phyloP scores from a whole-genome alignment of 163 green algal genomes.

The Scenedesmus sp. region DNA sequence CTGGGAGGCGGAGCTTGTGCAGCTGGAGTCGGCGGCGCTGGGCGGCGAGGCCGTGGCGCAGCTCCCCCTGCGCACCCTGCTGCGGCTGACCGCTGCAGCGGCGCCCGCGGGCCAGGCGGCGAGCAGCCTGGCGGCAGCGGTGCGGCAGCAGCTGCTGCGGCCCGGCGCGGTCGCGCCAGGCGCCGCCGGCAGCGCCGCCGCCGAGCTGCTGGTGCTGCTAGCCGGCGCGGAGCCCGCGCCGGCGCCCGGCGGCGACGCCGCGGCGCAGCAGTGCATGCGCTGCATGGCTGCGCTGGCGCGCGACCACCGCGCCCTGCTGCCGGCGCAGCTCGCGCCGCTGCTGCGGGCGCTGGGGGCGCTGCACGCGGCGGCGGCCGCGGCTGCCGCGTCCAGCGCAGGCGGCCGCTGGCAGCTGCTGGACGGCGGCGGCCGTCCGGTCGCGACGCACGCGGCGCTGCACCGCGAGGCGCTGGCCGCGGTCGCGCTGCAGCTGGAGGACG shows the following conservation, averaged over 20 bases:
- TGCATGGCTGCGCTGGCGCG: background rate
- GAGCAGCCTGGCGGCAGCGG: slow-evolving; percentile 9
- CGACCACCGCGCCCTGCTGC: background rate
- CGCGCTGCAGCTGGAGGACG: slow-evolving; percentile 25
- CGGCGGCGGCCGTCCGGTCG: too few relatives aligned
- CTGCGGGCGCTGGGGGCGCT: slow-evolving; percentile 9
- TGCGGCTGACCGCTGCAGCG: background rate
- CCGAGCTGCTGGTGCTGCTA: slow-evolving; percentile 8
- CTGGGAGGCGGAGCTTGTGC: slow-evolving; percentile 12
- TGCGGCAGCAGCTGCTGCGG: slow-evolving; percentile 23
- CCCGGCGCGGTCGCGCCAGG: too few relatives aligned
- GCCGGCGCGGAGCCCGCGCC: background rate
- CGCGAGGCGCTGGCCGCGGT: slow-evolving; percentile 18
- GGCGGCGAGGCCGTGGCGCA: background rate
- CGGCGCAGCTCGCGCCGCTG: slow-evolving; percentile 1
- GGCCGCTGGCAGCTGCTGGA: background rate
- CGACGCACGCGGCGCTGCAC: background rate
- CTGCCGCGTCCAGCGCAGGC: slow-evolving; percentile 21
- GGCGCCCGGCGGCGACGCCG: too few relatives aligned
- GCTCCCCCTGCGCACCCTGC: too few relatives aligned
- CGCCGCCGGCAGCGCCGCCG: background rate
- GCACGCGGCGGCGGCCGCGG: slow-evolving; percentile 26
- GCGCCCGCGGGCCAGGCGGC: background rate
- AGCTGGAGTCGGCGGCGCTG: background rate
- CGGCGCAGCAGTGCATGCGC: slow-evolving; percentile 17